These are phyloP conservation scores for Yamadazyma taylorii DNA, from an alignment of 1,139 yeast genomes.

Conservation along the genomic window DNA sequence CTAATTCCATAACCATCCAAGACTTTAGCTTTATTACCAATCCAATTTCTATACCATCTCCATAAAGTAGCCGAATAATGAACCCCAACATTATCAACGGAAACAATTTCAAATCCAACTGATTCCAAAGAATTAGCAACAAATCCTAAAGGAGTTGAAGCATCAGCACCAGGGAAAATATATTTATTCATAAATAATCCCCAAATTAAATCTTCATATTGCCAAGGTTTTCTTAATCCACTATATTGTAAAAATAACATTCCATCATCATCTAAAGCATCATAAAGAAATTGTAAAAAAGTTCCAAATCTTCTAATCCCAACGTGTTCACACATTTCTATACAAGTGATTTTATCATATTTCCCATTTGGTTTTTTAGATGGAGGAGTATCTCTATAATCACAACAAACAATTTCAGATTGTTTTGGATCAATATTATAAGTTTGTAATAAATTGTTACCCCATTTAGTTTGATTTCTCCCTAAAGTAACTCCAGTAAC, in stretches of 20 bases:
- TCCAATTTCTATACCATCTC: constrained; percentile 97
- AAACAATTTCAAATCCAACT: constrained; percentile 82
- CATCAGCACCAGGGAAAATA: constrained; percentile 97
- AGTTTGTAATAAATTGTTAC: constrained; percentile 64
- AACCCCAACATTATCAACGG: constrained; percentile 87
- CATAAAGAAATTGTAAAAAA: constrained; percentile 77
- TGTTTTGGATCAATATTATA: constrained; percentile 72
- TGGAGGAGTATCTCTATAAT: constrained; percentile 87
- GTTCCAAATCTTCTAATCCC: constrained; percentile 82
- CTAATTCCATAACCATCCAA: constrained; percentile 79
- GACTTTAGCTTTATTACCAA: constrained; percentile 76
- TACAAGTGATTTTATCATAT: constrained; percentile 85
- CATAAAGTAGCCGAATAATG: constrained; percentile 90
- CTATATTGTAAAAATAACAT: constrained; percentile 85
- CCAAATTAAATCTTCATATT: constrained; percentile 92
- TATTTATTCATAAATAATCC: constrained; percentile 95
- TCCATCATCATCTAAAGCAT: constrained; percentile 91
- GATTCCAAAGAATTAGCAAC: constrained; percentile 76
- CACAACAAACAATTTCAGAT: constrained; percentile 76
- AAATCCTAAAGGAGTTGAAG: constrained; percentile 89
- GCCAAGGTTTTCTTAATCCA: constrained; percentile 91
- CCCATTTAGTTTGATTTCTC: constrained; percentile 89
- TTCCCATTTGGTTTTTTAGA: constrained; percentile 57
- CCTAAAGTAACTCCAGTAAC: constrained; percentile 92
- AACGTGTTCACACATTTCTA: constrained; percentile 97